These are phyloP conservation scores for Beauveria australis DNA, from an alignment of 2,329 filamentous ascomycete genomes.

Conservation along the genomic window DNA sequence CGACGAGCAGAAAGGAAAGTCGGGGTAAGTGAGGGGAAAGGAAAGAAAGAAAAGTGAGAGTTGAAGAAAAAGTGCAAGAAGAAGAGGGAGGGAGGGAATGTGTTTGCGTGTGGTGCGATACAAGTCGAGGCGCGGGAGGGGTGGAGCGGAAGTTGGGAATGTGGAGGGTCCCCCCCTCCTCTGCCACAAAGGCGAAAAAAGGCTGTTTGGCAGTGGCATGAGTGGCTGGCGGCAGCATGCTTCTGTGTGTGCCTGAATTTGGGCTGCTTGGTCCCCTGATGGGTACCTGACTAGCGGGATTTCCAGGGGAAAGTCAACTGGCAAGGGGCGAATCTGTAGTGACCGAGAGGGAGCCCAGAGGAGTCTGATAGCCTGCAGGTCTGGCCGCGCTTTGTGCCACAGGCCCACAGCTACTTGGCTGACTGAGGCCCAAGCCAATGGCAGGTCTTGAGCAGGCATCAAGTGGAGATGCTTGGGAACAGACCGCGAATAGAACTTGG, in stretches of 20 bases:
- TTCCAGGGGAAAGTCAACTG: neutral
- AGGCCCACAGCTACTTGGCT: too few species aligned
- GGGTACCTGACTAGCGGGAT: conserved; percentile 5
- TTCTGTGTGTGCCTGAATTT: neutral
- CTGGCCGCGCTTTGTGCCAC: too few species aligned
- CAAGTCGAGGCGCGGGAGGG: neutral
- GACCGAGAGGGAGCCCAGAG: too few species aligned
- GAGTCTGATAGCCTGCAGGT: too few species aligned
- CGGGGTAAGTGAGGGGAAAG: neutral
- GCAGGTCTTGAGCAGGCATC: too few species aligned
- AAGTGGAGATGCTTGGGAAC: too few species aligned
- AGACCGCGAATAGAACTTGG: neutral
- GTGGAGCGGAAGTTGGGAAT: conserved; percentile 5
- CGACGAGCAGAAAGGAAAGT: neutral
- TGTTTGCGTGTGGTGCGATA: neutral
- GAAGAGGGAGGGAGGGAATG: conserved; percentile 5
- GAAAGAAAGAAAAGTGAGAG: conserved; percentile 8
- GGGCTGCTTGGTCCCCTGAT: neutral
- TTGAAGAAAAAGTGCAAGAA: conserved; percentile 8
- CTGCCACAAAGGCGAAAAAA: neutral
- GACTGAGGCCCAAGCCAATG: too few species aligned
- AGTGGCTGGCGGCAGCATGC: too few species aligned
- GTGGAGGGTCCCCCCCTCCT: neutral
- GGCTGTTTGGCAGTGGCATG: neutral
- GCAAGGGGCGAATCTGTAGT: too few species aligned